A percentile compares a stretch with the other conserved stretches of the same genome.
phyloP scores from a whole-genome alignment of 805 yeast species.

The Candida argentea region DNA sequence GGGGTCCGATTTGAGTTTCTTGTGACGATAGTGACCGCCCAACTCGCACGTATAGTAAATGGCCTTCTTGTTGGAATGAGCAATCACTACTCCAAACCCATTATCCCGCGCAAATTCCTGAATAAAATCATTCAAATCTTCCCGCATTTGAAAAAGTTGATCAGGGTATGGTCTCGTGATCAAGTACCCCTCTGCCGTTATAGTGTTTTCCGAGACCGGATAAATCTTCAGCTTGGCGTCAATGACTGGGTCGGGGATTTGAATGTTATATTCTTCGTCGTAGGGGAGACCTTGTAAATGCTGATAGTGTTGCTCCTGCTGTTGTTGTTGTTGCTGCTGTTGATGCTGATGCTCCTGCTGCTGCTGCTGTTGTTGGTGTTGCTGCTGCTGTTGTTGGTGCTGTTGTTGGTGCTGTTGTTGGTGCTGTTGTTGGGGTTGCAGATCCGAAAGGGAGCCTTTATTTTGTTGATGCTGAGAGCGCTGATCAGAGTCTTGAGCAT shows the following conservation, averaged over 20 bases:
- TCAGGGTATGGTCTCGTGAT: constrained; percentile 46
- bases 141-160: constrained; percentile 39
- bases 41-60: constrained; percentile 50
- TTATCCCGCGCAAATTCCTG: constrained; percentile 47
- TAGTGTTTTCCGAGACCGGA: constrained; percentile 34
- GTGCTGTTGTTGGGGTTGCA: constrained; percentile 2
- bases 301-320: constrained; percentile 4
- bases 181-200: constrained; percentile 39
- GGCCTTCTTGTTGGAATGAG: constrained; percentile 49
- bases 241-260: constrained; percentile 36
- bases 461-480: neutral
- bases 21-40: constrained; percentile 47
- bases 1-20: constrained; percentile 21
- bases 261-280: constrained; percentile 34
- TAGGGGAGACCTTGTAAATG: constrained; percentile 10
- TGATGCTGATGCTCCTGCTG: constrained; percentile 5
- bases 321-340: constrained; percentile 4
- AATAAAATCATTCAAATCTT: constrained; percentile 42
- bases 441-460: neutral
- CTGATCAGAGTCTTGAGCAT: constrained; percentile 1
- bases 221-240: constrained; percentile 33
- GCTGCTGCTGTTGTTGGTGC: constrained; percentile 13
- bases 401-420: constrained; percentile 6
- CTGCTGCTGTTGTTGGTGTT: constrained; percentile 12
- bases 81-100: constrained; percentile 50